Evolutionary conservation across 1,139 yeast species (phyloP), one percentile per base, ranked within the genome.

Genomic region (Lodderomyces beijingensis): DNA sequence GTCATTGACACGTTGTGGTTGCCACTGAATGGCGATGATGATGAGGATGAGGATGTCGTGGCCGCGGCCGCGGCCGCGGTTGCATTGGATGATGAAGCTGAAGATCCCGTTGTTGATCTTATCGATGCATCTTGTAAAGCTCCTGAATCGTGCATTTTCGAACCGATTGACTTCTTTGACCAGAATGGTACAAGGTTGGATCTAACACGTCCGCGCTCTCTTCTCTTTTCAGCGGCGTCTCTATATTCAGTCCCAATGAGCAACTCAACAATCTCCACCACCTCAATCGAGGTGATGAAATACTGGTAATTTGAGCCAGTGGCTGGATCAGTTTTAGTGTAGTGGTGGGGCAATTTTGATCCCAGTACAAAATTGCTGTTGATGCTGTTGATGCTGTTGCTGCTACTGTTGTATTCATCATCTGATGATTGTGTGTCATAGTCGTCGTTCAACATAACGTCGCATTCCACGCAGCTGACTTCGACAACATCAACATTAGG

Each of bases 181-280:
- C 84, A 78, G 47, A 75, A 77, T n/a, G 82, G 81, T 29, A 77
- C 80, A 52, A 78, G 60, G 45, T 78, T 78, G 33, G 79, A 73
- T 51, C 84, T 61, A 29, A 78, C 74, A 39, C 85, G 58, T 12
- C 84, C 84, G 33, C 83, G 52, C 49, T 78, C 84, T 40, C 74
- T 67, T 41, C 80, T 60, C 41, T 75, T 67, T 37, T 68, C 74
- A 5, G 64, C 65, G 7, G 76, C 63, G 37, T 72, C 74, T 35
- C 55, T 59, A 23, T 56, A 49, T 40, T 67, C 67, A 9, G 73
- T 64, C 2, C 77, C 77, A 43, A 77, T 74, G 29, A 78, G 52
- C 31, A 77, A 52, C 53, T 78, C 84, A 25, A 78, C 80, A 40
- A 78, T 71, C 51, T 72, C 78, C 43, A 78, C 72, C 25, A 78